Evolutionary conservation across 805 yeast species (phyloP), one percentile per base, ranked within the genome.

Genomic region (Candida ponderosae): DNA sequence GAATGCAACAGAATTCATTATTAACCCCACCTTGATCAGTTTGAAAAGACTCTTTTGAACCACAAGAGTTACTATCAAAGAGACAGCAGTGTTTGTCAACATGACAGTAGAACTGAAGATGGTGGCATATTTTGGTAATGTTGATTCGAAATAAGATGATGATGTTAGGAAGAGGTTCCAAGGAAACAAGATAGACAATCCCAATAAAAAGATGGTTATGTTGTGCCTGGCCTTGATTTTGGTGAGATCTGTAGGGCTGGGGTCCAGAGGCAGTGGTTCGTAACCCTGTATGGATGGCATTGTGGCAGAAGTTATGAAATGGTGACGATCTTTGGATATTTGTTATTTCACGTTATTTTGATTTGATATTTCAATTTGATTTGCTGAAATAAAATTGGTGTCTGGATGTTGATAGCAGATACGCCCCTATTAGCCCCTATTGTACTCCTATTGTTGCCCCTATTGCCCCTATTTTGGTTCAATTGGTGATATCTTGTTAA

Each of bases 91-190:
- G 4, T 90, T 81, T 0, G 81, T 77, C 1, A 88, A 71, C 97
- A 89, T 89, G 83, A 88, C 83, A 0, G 93, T 76, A 16, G 93
- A 79, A 3, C 89, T 74, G 56, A 84, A 87, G 16, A 69, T 66
- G n/a, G 55, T 63, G 16, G 58, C 60, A 43, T 90, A 75, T 47
- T 88, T 55, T 5, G 36, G n/a, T 7, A 44, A 35, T 8, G 28
- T 11, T 45, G 74, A 70, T 40, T 72, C 68, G 51, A 87, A 86
- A 59, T 86, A 88, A 8, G 82, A 81, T 0, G 95, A 74, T 0
- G 96, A 96, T 1, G 94, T 77, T 9, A 93, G 60, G 44, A 89
- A 81, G 47, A 93, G 79, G 65, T 90, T 93, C 96, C 97, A 90
- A 0, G 97, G 97, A 97, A 97, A 90, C 17, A 90, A 66, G 17